Evolutionary conservation across 2,329 filamentous ascomycete genomes (phyloP).

Genomic region (Xylariaceae sp.): DNA sequence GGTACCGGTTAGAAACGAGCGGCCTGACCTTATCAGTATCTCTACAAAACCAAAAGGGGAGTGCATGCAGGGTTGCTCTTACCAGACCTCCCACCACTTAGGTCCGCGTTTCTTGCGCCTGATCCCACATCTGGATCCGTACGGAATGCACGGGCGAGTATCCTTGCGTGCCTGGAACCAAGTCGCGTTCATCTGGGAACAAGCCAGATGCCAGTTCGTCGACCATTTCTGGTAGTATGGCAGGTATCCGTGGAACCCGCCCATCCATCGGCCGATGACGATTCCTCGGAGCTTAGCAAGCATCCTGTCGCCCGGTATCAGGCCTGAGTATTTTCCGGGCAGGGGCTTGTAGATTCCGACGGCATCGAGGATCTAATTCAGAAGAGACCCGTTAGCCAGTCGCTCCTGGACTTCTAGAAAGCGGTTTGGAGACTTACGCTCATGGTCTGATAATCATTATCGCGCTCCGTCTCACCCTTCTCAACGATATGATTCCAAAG

Average conservation of each 20-base stretch:
- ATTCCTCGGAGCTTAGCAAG: neutral
- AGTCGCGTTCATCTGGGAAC: neutral
- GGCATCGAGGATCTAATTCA: neutral
- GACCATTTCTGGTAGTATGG: neutral
- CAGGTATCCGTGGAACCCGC: neutral
- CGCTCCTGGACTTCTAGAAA: neutral
- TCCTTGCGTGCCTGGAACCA: neutral
- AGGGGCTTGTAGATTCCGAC: neutral
- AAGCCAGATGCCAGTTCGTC: neutral
- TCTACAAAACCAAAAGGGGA: no score
- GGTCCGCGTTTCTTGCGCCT: no score
- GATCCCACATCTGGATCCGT: no score
- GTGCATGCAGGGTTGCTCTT: no score
- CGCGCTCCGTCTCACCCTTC: no score
- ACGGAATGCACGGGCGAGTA: no score
- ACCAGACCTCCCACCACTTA: no score
- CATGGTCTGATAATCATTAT: neutral
- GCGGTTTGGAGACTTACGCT: conserved; percentile 19
- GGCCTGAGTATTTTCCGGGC: no score
- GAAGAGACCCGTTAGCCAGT: neutral
- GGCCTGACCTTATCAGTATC: no score
- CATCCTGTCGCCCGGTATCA: neutral
- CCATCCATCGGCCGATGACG: neutral
- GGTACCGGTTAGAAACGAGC: no score
- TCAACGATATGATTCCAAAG: no score